A percentile compares a stretch with the other conserved stretches of the same genome.
Conservation (phyloP, 768 basidiomycete genomes). For the Kwoniella bestiolae region DNA sequence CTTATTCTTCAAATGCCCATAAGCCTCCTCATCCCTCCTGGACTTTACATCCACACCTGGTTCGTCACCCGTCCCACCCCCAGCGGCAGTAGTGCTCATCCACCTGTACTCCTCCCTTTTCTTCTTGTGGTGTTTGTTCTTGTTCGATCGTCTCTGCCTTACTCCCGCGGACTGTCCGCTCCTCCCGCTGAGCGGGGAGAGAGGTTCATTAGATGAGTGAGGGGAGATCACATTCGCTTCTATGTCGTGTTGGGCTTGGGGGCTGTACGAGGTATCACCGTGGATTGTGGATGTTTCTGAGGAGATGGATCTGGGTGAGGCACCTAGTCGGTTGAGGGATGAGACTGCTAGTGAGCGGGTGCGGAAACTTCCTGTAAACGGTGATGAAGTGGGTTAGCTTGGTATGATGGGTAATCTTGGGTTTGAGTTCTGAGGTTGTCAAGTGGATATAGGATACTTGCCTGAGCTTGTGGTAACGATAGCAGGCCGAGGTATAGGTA, state of each 20-base stretch:
- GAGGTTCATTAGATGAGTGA: constrained; percentile 9
- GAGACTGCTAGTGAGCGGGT: constrained; percentile 25
- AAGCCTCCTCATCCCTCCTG: constrained; percentile 50
- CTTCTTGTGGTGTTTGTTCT: constrained; percentile 11
- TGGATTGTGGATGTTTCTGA: not conserved
- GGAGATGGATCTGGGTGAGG: not conserved
- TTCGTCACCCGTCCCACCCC: constrained; percentile 53
- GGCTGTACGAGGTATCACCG: not conserved
- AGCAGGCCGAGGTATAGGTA: constrained; percentile 1
- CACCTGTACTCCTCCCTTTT: constrained; percentile 36
- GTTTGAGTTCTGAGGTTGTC: not conserved
- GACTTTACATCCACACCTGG: constrained; percentile 56
- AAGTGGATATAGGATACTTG: not conserved
- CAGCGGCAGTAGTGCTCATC: constrained; percentile 25
- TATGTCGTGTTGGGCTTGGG: constrained; percentile 1
- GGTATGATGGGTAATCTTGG: not conserved
- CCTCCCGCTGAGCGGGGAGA: not conserved
- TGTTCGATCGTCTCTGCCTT: constrained; percentile 13
- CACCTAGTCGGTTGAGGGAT: not conserved
- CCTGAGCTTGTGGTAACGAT: constrained; percentile 8
- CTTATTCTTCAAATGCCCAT: constrained; percentile 42
- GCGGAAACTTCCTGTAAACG: constrained; percentile 20
- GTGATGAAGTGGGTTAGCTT: not conserved
- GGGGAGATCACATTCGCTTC: constrained; percentile 13
- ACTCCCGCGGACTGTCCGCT: not conserved